Evolutionary conservation across 2,329 filamentous ascomycete genomes (phyloP).

Genomic region (Neopestalotiopsis rosae): DNA sequence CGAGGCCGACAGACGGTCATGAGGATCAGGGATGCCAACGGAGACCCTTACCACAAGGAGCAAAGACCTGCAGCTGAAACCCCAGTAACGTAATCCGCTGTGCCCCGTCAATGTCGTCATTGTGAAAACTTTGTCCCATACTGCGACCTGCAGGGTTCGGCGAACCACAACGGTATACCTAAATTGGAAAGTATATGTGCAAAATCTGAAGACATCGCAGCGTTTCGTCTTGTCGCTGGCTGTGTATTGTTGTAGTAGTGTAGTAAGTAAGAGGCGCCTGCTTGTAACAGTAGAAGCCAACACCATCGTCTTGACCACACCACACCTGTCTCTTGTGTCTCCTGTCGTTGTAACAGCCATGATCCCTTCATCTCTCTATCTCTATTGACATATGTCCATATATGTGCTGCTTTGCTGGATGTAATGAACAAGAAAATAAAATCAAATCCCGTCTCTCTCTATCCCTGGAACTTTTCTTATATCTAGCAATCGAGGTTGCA

Average conservation of each 20-base stretch:
- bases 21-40: neutral
- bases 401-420: neutral
- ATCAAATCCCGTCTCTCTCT: neutral
- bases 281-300: neutral
- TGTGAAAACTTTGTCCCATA: slow-evolving; percentile 14
- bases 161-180: slow-evolving; percentile 14
- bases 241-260: neutral
- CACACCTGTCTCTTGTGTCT: neutral
- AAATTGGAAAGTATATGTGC: slow-evolving; percentile 10
- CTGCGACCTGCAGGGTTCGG: slow-evolving; percentile 8
- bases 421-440: neutral
- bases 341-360: neutral
- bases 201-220: slow-evolving; percentile 2
- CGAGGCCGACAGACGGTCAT: neutral
- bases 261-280: neutral
- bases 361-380: neutral
- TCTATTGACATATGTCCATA: slow-evolving; percentile 8
- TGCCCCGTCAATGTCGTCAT: slow-evolving; percentile 12
- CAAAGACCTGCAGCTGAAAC: slow-evolving; percentile 3
- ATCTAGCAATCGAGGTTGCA: slow-evolving; percentile 7
- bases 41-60: slow-evolving; percentile 8
- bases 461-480: slow-evolving; percentile 6
- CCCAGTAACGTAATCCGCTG: slow-evolving; percentile 1
- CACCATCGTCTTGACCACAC: neutral
- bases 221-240: neutral